Evolutionary conservation across 2,329 filamentous ascomycete genomes (phyloP), one percentile per base, ranked within the genome.

Genomic region (Chaetomiaceae sp.): DNA sequence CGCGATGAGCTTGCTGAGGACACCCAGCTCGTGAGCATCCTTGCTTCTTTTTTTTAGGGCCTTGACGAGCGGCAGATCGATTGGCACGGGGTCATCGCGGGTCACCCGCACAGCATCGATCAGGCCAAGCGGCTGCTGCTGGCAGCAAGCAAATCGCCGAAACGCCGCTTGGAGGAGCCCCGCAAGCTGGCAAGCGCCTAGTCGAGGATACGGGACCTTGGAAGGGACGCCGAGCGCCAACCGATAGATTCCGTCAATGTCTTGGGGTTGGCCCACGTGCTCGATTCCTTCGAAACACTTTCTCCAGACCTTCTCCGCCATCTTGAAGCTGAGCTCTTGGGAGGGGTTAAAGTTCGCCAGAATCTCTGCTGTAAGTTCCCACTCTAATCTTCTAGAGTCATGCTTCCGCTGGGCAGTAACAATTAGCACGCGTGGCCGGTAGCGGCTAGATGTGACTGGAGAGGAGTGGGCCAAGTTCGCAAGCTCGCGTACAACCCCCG

Each of bases 311-410:
- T 19, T 45, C 17, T 45, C 43, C 14, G 43, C 43, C 29, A 17
- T 33, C 43, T 45, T 45, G 29, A 33, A 45, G 43, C 43, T 45
- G 6, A 17, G 43, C 22, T 45, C 43, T 20, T 29, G 29, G n/a
- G 22, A 29, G 3, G 43, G 43, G 43, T 45, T 45, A 11, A 45
- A 45, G 43, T 45, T 45, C 31, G 43, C 15, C 29, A 45, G 34
- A 15, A 45, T 45, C 17, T 45, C 43, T n/a, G 9, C 43, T 29
- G 43, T 45, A 14, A 45, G 43, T 17, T 45, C 43, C 43, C 43
- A 45, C 29, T 34, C 43, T 12, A 45, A 29, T 29, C 29, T 45
- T 12, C 29, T 45, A 33, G 43, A 20, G 14, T 33, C 29, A 34
- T 45, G 29, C 29, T 12, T 33, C 4, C 43, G 43, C 29, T 34